Base-by-base conservation (phyloP, 202 grass and related monocot species). In the Cymbopogon flexuosus region DNA sequence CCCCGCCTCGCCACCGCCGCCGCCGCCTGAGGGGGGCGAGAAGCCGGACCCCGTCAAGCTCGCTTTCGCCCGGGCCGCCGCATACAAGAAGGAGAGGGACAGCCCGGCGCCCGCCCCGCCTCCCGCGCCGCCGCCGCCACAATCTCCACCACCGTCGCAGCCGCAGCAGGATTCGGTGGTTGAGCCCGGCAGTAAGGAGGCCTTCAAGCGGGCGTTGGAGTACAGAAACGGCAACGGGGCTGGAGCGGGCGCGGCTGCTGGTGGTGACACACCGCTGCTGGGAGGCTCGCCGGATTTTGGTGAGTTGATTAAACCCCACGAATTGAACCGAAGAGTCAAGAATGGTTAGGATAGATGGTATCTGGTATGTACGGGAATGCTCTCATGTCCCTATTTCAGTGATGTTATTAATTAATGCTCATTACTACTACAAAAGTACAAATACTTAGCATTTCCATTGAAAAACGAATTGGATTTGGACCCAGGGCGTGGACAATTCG, bases 41-140 rank as follows among this genome's bases (percentile, higher is more conserved):
- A 47, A 62, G 58, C 78, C 31, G 18, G 85, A 88, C 67, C 83
- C 91, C 13, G 21, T 86, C 76, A 86, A 90, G 77, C 88, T 93
- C 75, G 91, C 91, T 23, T 88, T 93, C 80, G 86, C 83, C 80
- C 84, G 81, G 52, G 91, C 86, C 34, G 80, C 81, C 15, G 83
- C 91, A 0, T 93, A 90, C 68, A 91, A 89, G 80, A 79, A 71
- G 66, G 89, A 88, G 68, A 81, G 80, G 52, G 75, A 58, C 9
- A 81, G 69, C 61, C 69, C 57, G 6, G 29, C 46, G 15, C 33
- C 46, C 2, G n/a, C 46, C 15, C 30, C 42, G 24, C 59, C 86
- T 18, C 42, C 84, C 5, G 14, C 31, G 21, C 57, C 60, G 6
- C 57, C 59, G 6, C 22, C 78, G 1, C 16, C 74, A 0, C 36